These are phyloP conservation scores for Lathyrus oleraceus DNA, from an alignment of 306 rosid species.

Conservation along the genomic window DNA sequence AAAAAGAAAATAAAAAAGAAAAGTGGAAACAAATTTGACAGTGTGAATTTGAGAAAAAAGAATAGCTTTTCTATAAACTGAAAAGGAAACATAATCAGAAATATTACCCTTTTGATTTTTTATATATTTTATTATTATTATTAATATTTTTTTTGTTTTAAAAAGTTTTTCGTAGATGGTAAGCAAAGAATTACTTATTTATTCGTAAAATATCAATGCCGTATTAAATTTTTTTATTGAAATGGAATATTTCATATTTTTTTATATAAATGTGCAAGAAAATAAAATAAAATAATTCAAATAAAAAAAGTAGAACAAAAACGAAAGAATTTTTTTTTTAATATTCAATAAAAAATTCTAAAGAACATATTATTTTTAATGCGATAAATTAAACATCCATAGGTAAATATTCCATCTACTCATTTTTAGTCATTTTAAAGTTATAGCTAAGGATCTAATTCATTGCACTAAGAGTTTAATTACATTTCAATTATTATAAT, in stretches of 20 bases:
- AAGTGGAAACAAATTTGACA: neutral
- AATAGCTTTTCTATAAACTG: neutral
- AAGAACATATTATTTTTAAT: neutral
- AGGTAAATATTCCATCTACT: neutral
- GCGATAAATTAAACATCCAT: neutral
- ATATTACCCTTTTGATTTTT: neutral
- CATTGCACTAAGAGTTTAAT: too few relatives aligned
- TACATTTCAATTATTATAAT: neutral
- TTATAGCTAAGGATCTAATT: neutral
- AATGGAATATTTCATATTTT: neutral
- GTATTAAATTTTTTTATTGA: neutral
- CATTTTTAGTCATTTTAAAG: neutral
- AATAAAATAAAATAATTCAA: neutral
- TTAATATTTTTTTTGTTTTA: neutral
- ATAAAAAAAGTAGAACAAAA: neutral
- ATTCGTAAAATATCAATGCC: neutral
- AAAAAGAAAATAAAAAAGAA: neutral
- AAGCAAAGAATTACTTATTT: constrained; percentile 8
- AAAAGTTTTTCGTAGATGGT: neutral
- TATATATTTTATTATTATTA: neutral
- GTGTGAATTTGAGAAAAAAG: neutral
- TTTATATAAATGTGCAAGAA: neutral
- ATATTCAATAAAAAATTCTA: neutral
- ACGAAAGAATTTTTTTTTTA: neutral
- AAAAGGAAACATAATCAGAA: constrained; percentile 35